Percentiles rank a stretch among this genome's conserved stretches.
Conservation (phyloP, 176 grass and related monocot species). For the Juncus inflexus region DNA sequence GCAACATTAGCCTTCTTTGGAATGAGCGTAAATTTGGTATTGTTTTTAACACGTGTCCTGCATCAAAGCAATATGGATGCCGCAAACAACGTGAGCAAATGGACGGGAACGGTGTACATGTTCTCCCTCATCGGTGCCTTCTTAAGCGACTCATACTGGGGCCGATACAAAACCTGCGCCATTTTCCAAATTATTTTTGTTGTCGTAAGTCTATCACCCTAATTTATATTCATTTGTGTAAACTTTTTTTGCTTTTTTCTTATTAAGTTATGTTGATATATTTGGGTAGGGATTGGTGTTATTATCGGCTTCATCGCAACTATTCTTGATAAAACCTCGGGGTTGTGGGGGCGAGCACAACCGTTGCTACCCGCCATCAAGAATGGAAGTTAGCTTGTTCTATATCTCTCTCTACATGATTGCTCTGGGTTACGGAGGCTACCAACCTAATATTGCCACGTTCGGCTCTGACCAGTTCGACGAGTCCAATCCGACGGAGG, state of each 20-base stretch:
- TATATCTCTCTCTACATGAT: conserved; percentile 91
- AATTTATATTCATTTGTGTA: background rate
- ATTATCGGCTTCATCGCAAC: conserved; percentile 51
- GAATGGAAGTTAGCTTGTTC: conserved; percentile 54
- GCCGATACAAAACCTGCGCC: conserved; percentile 83
- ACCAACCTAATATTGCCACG: conserved; percentile 89
- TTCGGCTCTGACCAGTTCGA: conserved; percentile 95
- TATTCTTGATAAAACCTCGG: conserved; percentile 52
- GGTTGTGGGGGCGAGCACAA: conserved; percentile 55
- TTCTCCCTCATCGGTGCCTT: conserved; percentile 95
- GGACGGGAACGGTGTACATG: conserved; percentile 98
- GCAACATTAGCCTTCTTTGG: conserved; percentile 96
- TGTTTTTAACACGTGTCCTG: conserved; percentile 89
- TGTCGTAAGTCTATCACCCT: conserved; percentile 40
- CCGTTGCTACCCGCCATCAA: conserved; percentile 49
- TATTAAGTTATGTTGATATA: background rate
- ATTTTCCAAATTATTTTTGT: conserved; percentile 91
- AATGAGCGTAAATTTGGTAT: conserved; percentile 86
- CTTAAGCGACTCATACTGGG: conserved; percentile 97
- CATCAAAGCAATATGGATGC: conserved; percentile 78
- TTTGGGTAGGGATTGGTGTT: conserved; percentile 57
- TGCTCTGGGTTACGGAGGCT: conserved; percentile 89
- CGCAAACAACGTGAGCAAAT: conserved; percentile 98
- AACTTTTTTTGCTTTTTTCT: background rate
- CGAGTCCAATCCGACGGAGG: conserved; percentile 50